A percentile compares a stretch with the other conserved stretches of the same genome.
These are phyloP conservation scores for Tolypocladium capitatum DNA, from an alignment of 2,329 filamentous ascomycete species.

Conservation along the genomic window DNA sequence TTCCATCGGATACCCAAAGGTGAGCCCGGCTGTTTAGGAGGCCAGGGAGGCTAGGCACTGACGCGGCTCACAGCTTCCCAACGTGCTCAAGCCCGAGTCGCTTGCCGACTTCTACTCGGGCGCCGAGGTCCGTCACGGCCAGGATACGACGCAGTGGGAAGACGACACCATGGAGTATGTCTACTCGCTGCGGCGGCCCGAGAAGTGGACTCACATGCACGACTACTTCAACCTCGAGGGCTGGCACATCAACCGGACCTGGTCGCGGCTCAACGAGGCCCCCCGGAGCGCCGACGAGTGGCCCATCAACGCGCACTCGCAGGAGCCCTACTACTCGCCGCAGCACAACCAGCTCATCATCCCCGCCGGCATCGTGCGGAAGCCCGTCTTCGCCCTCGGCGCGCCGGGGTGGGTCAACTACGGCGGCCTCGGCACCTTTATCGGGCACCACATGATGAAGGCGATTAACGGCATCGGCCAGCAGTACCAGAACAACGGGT, in stretches of 20 bases:
- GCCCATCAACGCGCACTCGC: conserved; percentile 2
- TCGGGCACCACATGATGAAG: conserved; percentile 5
- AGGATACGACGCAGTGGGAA: neutral
- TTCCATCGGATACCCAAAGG: neutral
- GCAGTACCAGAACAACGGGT: conserved; percentile 31
- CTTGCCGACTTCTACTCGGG: conserved; percentile 3
- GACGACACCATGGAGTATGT: neutral
- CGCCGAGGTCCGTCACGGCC: neutral
- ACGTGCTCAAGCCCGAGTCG: neutral
- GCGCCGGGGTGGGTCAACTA: conserved; percentile 6
- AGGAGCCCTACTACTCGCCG: conserved; percentile 1
- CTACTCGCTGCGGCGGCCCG: neutral
- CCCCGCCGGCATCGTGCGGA: conserved; percentile 5
- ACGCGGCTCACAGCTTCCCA: neutral
- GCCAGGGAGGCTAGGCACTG: no score
- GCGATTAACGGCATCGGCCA: conserved; percentile 5
- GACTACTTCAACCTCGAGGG: conserved; percentile 7
- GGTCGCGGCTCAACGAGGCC: conserved; percentile 1
- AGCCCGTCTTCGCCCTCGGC: conserved; percentile 2
- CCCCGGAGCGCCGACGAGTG: neutral
- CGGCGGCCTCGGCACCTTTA: conserved; percentile 4
- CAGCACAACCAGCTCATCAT: conserved; percentile 7
- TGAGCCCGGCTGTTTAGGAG: neutral
- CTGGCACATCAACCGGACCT: conserved; percentile 2
- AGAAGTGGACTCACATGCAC: conserved; percentile 4